These are phyloP conservation scores for Fragilariopsis cylindrus DNA, from an alignment of 108 stramenopile genomes.

Conservation along the genomic window DNA sequence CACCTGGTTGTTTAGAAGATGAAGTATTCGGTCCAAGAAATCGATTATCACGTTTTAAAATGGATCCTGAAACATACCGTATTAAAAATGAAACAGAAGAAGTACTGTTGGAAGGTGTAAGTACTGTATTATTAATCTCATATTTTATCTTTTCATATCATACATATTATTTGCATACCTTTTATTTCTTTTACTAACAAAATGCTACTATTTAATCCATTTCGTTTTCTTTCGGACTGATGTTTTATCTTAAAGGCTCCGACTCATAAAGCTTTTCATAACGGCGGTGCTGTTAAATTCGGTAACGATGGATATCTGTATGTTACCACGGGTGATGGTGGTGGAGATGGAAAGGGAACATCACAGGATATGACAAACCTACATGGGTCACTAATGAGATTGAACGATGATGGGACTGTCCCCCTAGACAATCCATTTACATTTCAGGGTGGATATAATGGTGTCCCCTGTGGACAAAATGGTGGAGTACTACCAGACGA, in stretches of 20 bases:
- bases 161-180: background rate
- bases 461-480: conserved; percentile 21
- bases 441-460: conserved; percentile 12
- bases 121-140: background rate
- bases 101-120: conserved; percentile 40
- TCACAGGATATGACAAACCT: conserved; percentile 22
- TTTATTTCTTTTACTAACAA: background rate
- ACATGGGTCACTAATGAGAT: conserved; percentile 29
- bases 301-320: conserved; percentile 50
- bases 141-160: background rate
- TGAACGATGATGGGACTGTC: conserved; percentile 33
- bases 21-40: conserved; percentile 27
- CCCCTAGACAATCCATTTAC: conserved; percentile 41
- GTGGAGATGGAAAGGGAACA: background rate
- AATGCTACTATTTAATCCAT: no score
- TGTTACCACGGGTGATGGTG: conserved; percentile 33
- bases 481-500: background rate
- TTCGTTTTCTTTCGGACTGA: no score
- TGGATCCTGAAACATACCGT: conserved; percentile 12
- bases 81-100: conserved; percentile 27
- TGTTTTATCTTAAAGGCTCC: background rate
- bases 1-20: conserved; percentile 22
- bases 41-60: conserved; percentile 33
- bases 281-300: conserved; percentile 34
- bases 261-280: conserved; percentile 21